A percentile compares a stretch with the other conserved stretches of the same genome.
Conservation (phyloP, 2,329 filamentous ascomycete species). For the Blastomyces silverae region DNA sequence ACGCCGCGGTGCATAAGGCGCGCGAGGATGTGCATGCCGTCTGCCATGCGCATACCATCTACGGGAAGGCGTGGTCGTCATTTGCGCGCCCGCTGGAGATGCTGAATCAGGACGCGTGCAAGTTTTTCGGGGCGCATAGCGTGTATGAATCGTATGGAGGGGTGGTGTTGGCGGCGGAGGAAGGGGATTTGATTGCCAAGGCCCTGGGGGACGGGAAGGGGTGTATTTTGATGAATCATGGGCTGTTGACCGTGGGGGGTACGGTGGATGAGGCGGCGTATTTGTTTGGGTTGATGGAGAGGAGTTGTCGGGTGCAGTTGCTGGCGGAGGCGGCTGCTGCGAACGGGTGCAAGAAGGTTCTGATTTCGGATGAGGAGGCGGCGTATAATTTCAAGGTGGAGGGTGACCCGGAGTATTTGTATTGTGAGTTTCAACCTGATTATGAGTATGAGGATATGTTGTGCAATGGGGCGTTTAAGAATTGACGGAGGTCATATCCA, state of each 20-base stretch:
- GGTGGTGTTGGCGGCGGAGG: constrained; percentile 56
- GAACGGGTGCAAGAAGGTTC: constrained; percentile 47
- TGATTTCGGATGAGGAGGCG: constrained; percentile 52
- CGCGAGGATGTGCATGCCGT: constrained; percentile 48
- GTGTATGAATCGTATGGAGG: constrained; percentile 61
- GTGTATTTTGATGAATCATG: constrained; percentile 64
- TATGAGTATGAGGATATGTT: constrained; percentile 27
- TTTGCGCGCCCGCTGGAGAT: constrained; percentile 42
- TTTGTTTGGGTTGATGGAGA: constrained; percentile 61
- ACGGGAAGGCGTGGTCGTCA: constrained; percentile 42
- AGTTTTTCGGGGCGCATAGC: constrained; percentile 58
- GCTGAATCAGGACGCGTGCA: constrained; percentile 48
- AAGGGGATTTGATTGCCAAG: constrained; percentile 57
- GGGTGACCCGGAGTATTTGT: constrained; percentile 25
- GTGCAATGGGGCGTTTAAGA: constrained; percentile 25
- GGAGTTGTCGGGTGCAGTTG: constrained; percentile 62
- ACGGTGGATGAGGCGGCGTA: constrained; percentile 71
- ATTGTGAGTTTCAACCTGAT: constrained; percentile 27
- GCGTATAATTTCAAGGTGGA: constrained; percentile 27
- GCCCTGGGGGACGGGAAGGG: constrained; percentile 58
- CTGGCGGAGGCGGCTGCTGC: constrained; percentile 60
- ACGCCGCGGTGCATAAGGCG: constrained; percentile 45
- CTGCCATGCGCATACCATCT: constrained; percentile 43
- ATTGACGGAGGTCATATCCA: constrained; percentile 16
- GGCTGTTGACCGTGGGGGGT: constrained; percentile 60